Evolutionary conservation across 129 eudicot species (phyloP).

Genomic region (Flaveria linearis): DNA sequence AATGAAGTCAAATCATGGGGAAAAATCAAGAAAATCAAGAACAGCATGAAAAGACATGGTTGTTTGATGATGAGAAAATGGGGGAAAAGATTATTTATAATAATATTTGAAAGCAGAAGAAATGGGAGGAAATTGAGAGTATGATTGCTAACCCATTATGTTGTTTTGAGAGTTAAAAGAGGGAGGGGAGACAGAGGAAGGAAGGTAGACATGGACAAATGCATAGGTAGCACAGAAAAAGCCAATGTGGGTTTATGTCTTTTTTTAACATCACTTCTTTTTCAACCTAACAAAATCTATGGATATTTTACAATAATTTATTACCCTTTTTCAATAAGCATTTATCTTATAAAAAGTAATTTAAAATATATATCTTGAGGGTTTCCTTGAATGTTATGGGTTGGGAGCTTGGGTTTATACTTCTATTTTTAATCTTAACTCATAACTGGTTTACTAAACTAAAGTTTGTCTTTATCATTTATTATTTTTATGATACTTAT

Average conservation of each 20-base stretch:
- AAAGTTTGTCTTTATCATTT: background rate
- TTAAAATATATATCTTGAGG: background rate
- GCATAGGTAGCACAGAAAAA: constrained; percentile 49
- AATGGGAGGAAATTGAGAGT: constrained; percentile 46
- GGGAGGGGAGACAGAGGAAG: constrained; percentile 38
- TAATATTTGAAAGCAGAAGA: constrained; percentile 17
- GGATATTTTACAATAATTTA: background rate
- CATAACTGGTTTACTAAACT: no score
- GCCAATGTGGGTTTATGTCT: constrained; percentile 46
- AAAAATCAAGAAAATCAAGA: constrained; percentile 35
- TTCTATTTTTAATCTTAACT: no score
- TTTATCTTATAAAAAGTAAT: background rate
- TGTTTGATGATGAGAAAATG: constrained; percentile 14
- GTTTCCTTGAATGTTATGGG: no score
- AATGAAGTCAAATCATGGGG: constrained; percentile 50
- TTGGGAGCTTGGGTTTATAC: no score
- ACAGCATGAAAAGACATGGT: constrained; percentile 32
- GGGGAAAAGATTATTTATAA: background rate
- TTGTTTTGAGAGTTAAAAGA: constrained; percentile 29
- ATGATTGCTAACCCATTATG: constrained; percentile 46
- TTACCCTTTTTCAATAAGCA: background rate
- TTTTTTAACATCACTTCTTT: constrained; percentile 35
- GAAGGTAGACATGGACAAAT: constrained; percentile 46
- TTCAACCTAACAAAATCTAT: constrained; percentile 32
- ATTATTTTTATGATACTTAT: background rate